Base-by-base conservation (phyloP, 768 basidiomycete genomes). In the Plicaturopsis crispa region DNA sequence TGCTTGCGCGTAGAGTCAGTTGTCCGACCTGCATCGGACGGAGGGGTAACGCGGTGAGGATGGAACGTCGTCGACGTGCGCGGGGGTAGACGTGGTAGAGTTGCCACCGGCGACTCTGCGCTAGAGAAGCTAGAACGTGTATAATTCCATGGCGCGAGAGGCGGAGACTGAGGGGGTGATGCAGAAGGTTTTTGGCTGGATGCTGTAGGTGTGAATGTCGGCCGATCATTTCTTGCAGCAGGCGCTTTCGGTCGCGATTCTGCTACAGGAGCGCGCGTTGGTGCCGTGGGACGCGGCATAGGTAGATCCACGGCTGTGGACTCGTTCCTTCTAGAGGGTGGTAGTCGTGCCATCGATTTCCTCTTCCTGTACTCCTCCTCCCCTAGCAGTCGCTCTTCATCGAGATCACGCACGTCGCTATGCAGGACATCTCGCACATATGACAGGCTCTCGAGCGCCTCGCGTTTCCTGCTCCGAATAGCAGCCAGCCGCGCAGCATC, bases 371-470 rank as follows among this genome's bases (percentile, higher is more conserved):
- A 54, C 31, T 71, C 70, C 38, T 61, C 66, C 43, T 78, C 80
- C 23, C 78, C 72, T 39, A 78, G 61, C 30, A 90, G 61, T 34
- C 80, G 69, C 19, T 77, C 76, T 30, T 82, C 78, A 16, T 90
- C 86, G 31, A 89, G 53, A 18, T 69, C 63, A 20, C 57, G 58
- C 7, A 65, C 57, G 39, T 67, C 66, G 24, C 76, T 74, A 43
- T 72, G 67, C 28, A 91, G 61, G 12, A 87, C 67, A 46, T 89
- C 87, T 45, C 84, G 69, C 40, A 88, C 79, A 57, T 89, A 85
- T 8, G 82, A 68, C 26, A 91, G 62, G 8, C 80, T 78, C 50
- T 87, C 84, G 35, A 91, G 53, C 0, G 88, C 83, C 54, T 87
- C 83, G 16, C 59, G 60, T 41, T 62, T 69, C 44, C 55, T 55